Evolutionary conservation across 2,329 filamentous ascomycete species (phyloP).

Genomic region (Fusarium camptoceras): DNA sequence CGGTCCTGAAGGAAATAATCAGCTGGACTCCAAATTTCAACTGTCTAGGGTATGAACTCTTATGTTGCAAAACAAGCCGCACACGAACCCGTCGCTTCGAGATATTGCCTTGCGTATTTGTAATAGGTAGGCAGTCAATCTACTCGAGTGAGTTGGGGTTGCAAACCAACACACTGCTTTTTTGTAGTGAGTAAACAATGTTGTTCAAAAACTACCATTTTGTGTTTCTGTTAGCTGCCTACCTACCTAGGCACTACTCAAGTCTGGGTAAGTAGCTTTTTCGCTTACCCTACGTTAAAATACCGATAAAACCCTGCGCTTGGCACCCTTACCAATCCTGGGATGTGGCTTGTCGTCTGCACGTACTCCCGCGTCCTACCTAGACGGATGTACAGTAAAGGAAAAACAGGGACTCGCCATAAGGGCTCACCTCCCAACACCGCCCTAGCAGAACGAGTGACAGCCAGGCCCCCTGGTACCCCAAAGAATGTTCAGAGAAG

Average conservation of each 20-base stretch:
- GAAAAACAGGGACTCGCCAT: background rate
- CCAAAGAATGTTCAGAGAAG: slow-evolving; percentile 34
- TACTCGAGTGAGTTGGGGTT: too few species aligned
- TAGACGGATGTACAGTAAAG: background rate
- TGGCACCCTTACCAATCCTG: slow-evolving; percentile 14
- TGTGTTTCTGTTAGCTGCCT: background rate
- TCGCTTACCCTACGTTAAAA: slow-evolving; percentile 17
- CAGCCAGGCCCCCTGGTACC: slow-evolving; percentile 17
- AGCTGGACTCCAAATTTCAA: background rate
- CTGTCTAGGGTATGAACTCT: background rate
- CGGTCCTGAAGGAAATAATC: background rate
- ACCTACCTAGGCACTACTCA: background rate
- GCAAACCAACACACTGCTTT: background rate
- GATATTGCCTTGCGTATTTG: background rate
- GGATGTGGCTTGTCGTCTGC: slow-evolving; percentile 33
- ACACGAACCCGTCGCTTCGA: background rate
- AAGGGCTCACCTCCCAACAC: slow-evolving; percentile 1
- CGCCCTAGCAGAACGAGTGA: slow-evolving; percentile 13
- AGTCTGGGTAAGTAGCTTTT: background rate
- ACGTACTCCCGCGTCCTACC: slow-evolving; percentile 30
- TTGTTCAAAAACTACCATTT: background rate
- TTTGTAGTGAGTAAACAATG: background rate
- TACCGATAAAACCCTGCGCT: background rate
- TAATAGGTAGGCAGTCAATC: background rate
- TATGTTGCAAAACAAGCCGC: background rate